Conservation (phyloP, 1,284 basidiomycete genomes). For the Sporisorium graminicola region DNA sequence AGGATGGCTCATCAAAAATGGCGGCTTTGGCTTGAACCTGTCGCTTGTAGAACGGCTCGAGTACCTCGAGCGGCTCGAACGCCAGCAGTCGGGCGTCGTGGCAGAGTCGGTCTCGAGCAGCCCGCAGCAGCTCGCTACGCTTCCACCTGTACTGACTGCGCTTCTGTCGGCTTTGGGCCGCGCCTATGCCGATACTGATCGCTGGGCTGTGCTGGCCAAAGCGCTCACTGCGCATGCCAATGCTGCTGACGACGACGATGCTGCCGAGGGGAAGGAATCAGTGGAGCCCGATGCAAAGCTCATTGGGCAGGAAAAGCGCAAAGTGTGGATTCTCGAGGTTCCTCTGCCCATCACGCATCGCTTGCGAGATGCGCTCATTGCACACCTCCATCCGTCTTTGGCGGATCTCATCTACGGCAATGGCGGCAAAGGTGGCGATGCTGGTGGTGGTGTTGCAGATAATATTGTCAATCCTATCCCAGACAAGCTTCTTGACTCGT, state of each 20-base stretch:
- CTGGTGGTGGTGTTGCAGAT: constrained; percentile 9
- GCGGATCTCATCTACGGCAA: constrained; percentile 41
- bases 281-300: constrained; percentile 16
- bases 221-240: constrained; percentile 8
- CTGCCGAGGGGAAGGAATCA: background rate
- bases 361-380: constrained; percentile 83
- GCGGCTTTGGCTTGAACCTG: constrained; percentile 66
- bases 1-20: constrained; percentile 50
- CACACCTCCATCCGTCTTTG: constrained; percentile 45
- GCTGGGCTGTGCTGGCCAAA: constrained; percentile 47
- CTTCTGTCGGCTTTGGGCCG: constrained; percentile 78
- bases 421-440: constrained; percentile 7
- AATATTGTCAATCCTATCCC: constrained; percentile 22
- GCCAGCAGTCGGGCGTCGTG: constrained; percentile 20
- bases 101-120: background rate
- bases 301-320: constrained; percentile 79
- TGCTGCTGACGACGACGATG: background rate
- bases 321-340: constrained; percentile 86
- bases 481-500: constrained; percentile 78
- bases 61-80: constrained; percentile 52
- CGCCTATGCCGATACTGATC: constrained; percentile 75
- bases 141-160: constrained; percentile 82
- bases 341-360: constrained; percentile 82
- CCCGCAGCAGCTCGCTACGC: constrained; percentile 40
- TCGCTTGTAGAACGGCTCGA: constrained; percentile 47